These are phyloP conservation scores for Isatis tinctoria DNA, from an alignment of 345 rosid species.

Conservation along the genomic window DNA sequence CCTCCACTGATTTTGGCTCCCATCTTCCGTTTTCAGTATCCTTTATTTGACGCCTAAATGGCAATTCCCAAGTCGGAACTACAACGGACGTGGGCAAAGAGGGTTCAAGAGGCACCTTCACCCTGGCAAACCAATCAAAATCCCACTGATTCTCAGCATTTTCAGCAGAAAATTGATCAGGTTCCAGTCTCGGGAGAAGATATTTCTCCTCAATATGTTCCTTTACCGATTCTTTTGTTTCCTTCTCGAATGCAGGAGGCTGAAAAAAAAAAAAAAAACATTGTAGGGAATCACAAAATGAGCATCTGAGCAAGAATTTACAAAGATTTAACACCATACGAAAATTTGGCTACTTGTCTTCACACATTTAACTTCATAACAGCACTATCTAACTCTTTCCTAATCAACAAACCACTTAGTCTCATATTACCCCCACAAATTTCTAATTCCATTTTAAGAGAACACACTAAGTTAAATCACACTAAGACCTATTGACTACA, in stretches of 20 bases:
- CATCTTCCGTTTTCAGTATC: constrained; percentile 40
- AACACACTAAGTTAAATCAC: not conserved
- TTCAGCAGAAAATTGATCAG: constrained; percentile 66
- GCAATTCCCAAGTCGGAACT: constrained; percentile 86
- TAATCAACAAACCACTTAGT: not conserved
- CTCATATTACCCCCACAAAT: not conserved
- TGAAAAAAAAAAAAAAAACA: constrained; percentile 40
- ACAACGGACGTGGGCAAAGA: constrained; percentile 66
- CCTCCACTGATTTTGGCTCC: constrained; percentile 64
- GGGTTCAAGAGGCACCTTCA: constrained; percentile 67
- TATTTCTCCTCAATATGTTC: constrained; percentile 82
- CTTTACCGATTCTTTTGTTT: constrained; percentile 70
- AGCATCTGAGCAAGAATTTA: not conserved
- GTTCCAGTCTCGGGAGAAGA: constrained; percentile 68
- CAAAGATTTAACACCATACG: not conserved
- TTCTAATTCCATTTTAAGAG: not conserved
- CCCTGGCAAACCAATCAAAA: constrained; percentile 89
- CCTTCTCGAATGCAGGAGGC: constrained; percentile 96
- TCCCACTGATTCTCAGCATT: constrained; percentile 86
- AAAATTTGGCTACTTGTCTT: constrained; percentile 5
- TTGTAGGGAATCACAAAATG: not conserved
- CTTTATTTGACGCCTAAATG: constrained; percentile 52
- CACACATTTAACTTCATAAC: not conserved
- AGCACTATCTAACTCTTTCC: not conserved
- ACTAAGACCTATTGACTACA: not conserved